Evolutionary conservation across 192 early-diverging fungal genomes (phyloP), one percentile per base, ranked within the genome.

Genomic region (Backusella parvicylindrica): DNA sequence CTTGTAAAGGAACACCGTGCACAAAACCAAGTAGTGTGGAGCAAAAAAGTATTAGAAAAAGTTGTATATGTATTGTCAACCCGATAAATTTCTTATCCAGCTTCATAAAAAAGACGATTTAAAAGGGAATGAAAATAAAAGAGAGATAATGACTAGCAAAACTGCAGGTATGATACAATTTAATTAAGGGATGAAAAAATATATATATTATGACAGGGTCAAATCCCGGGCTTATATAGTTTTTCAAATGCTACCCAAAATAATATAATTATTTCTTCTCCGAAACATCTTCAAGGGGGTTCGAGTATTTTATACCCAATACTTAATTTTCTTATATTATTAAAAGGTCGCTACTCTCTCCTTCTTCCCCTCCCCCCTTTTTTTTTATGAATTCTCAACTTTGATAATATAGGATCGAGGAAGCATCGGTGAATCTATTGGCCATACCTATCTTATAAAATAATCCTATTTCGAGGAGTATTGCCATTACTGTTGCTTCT

Each of bases 1-100:
- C 12, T 64, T 64, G 32, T 33, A 78, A 38, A 9, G 66, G 67
- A 26, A 67, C 23, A 63, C 47, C 66, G 63, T 73, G 72, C 4
- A 63, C 37, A 23, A 73, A 49, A 47, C 66, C 72, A 40, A 72
- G 32, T 21, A 49, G 12, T 16, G 53, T 60, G 26, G 53, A 3
- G 23, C 13, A 78, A 66, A 0, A 37, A 41, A 18, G 66, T 50
- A 72, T 64, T 15, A 47, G 69, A 36, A 70, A 72, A 43, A 41
- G 72, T n/a, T 31, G 67, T 32, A 63, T 26, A 50, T 33, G 49
- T 64, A 26, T 40, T 64, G n/a, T 43, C 43, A 26, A 65, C 12
- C 26, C 23, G 23, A 8, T 63, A 36, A 63, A n/a, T 60, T 60
- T 33, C 0, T 60, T 53, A 32, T 71, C 6, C 1, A 9, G 32